Base-by-base conservation (phyloP, 2,329 filamentous ascomycete species). In the Phaeomoniella chlamydospora region DNA sequence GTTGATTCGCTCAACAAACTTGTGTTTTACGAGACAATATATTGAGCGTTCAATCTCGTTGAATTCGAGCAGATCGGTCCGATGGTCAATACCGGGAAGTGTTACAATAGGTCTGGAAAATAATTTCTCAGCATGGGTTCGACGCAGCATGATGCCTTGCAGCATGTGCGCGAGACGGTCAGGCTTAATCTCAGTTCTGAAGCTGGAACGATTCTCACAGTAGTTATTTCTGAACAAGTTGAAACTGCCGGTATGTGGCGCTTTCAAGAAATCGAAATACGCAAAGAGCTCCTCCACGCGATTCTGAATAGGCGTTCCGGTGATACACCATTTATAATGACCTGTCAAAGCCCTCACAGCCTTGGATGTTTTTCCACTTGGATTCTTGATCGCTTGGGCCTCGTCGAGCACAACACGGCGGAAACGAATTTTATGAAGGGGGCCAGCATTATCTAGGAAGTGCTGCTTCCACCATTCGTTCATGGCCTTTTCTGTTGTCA, bases 21-120 rank as follows among this genome's bases (percentile, higher is more conserved):
- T 53, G 5, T 49, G 39, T 3, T 53, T 52, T 2, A 76, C 65
- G 33, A 70, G 65, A 2, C 65, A 55, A 41, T 76, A 76, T 18
- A 77, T 58, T 2, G 56, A 53, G 2, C 58, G 54, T 47, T 77
- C 72, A 1, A 70, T 56, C 0, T 54, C 40, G 11, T 67, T 71
- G 49, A 76, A 72, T 0, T 66, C 45, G 1, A 71, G 52, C 41
- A 47, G 50, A 3, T 61, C 44, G 0, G 61, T 61, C 2, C 46
- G 48, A 35, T 68, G 57, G 5, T 53, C 53, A 0, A 72, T 63
- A 11, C 53, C 50, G 0, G 72, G 73, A 0, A 77, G 55, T 5
- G 62, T 65, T 12, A 77, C 48, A 1, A 78, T 65, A 0, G 69
- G 66, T 0, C 60, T 53, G 2, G 62, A 58, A 40, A 77, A 69